phyloP scores from a whole-genome alignment of 495 filamentous ascomycete species.

The Talaromyces proteolyticus region DNA sequence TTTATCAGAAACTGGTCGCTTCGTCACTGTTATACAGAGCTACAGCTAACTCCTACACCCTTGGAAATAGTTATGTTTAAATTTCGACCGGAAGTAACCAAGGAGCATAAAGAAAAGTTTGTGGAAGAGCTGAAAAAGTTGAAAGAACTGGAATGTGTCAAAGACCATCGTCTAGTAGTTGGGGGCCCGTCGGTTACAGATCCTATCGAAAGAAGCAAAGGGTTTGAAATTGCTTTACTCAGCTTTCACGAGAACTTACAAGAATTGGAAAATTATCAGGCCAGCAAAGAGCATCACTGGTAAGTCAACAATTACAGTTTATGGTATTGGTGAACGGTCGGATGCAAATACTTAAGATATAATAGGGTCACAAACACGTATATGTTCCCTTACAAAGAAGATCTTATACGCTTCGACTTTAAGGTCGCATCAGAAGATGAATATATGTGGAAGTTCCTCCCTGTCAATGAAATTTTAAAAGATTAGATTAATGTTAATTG shows the following conservation, averaged over 20 bases:
- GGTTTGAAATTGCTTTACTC: conserved; percentile 37
- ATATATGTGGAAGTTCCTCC: not conserved
- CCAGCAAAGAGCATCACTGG: conserved; percentile 40
- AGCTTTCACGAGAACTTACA: conserved; percentile 37
- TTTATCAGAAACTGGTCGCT: no score
- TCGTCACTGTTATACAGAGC: no score
- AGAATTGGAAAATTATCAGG: conserved; percentile 39
- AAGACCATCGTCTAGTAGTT: conserved; percentile 33
- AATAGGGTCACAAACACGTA: conserved; percentile 38
- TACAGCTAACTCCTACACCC: no score
- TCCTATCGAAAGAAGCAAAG: conserved; percentile 39
- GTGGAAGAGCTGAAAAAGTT: conserved; percentile 35
- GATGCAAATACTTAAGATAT: not conserved
- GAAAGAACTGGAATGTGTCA: conserved; percentile 32
- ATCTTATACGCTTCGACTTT: conserved; percentile 45
- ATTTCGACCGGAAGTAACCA: conserved; percentile 27
- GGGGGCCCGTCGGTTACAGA: conserved; percentile 40
- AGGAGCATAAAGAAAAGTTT: conserved; percentile 29
- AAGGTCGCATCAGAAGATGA: conserved; percentile 37
- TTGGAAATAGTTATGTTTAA: conserved; percentile 44
- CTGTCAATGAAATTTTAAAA: no score
- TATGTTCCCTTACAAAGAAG: conserved; percentile 40
- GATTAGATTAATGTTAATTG: no score
- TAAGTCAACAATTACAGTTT: conserved; percentile 9
- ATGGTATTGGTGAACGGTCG: not conserved